Conservation (phyloP, 495 filamentous ascomycete species). For the Talaromyces stipitatus region DNA sequence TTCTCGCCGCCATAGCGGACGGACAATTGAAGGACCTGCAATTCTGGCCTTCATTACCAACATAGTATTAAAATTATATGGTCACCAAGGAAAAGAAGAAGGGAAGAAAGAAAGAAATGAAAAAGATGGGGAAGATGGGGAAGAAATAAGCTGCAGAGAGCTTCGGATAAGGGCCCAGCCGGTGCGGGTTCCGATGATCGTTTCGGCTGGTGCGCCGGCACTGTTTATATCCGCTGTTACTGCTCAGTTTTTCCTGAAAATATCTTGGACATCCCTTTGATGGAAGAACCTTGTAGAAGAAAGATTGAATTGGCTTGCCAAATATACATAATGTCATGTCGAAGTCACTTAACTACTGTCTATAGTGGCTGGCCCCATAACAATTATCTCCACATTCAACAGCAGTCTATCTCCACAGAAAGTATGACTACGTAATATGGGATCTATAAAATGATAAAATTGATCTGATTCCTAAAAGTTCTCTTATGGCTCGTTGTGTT, state of each 20-base stretch:
- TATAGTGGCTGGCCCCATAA: too few species aligned
- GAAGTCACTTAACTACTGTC: too few species aligned
- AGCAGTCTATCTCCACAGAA: too few species aligned
- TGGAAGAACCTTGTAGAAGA: too few species aligned
- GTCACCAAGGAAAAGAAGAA: conserved; percentile 7
- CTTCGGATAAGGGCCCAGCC: neutral
- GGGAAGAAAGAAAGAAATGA: neutral
- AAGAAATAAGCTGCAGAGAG: neutral
- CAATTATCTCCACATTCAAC: too few species aligned
- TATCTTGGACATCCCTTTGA: neutral
- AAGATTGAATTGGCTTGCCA: too few species aligned
- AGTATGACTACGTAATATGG: too few species aligned
- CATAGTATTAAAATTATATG: conserved; percentile 11
- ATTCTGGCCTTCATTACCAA: conserved; percentile 15
- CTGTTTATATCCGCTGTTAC: neutral
- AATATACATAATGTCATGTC: too few species aligned
- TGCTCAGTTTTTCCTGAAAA: neutral
- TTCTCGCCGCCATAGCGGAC: conserved; percentile 38
- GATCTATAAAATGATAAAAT: too few species aligned
- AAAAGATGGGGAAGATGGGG: conserved; percentile 1
- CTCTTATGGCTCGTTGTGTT: too few species aligned
- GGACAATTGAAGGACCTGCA: conserved; percentile 27
- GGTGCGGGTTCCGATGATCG: neutral
- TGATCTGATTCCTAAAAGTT: too few species aligned
- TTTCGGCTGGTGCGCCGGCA: neutral